Evolutionary conservation across 2,329 filamentous ascomycete species (phyloP).

Genomic region (Beauveria bassiana): DNA sequence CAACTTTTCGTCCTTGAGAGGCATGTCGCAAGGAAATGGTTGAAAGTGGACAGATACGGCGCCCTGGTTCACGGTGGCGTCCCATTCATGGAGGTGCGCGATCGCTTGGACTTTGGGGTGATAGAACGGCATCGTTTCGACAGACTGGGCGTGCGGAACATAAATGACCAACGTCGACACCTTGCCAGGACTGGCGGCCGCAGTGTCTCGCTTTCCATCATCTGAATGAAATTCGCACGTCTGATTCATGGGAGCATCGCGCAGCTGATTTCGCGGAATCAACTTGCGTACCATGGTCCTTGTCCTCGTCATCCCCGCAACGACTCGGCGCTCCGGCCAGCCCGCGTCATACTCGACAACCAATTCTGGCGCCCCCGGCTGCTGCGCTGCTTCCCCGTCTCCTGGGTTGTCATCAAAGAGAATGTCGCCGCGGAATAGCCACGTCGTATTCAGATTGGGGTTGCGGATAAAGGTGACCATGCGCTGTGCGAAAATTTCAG

Average conservation of each 20-base stretch:
- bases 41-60: constrained; percentile 54
- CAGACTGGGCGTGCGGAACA: constrained; percentile 59
- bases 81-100: constrained; percentile 67
- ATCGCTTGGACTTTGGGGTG: constrained; percentile 70
- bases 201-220: constrained; percentile 21
- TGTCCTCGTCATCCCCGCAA: constrained; percentile 31
- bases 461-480: constrained; percentile 72
- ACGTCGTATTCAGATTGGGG: constrained; percentile 71
- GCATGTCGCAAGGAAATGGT: constrained; percentile 32
- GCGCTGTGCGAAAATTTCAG: constrained; percentile 54
- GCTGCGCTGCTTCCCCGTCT: constrained; percentile 16
- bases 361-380: neutral
- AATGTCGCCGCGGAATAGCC: constrained; percentile 73
- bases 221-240: constrained; percentile 66
- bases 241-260: constrained; percentile 71
- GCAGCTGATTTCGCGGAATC: constrained; percentile 71
- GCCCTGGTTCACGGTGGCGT: constrained; percentile 33
- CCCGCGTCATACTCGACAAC: constrained; percentile 22
- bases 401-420: constrained; percentile 28
- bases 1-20: constrained; percentile 37
- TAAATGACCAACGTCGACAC: constrained; percentile 54
- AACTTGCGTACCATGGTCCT: constrained; percentile 67
- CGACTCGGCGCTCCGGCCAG: constrained; percentile 9
- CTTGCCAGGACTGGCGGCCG: constrained; percentile 5
- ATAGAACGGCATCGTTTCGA: constrained; percentile 72